Evolutionary conservation across 306 rosid genomes (phyloP), one percentile per base, ranked within the genome.

Genomic region (Urtica urens): DNA sequence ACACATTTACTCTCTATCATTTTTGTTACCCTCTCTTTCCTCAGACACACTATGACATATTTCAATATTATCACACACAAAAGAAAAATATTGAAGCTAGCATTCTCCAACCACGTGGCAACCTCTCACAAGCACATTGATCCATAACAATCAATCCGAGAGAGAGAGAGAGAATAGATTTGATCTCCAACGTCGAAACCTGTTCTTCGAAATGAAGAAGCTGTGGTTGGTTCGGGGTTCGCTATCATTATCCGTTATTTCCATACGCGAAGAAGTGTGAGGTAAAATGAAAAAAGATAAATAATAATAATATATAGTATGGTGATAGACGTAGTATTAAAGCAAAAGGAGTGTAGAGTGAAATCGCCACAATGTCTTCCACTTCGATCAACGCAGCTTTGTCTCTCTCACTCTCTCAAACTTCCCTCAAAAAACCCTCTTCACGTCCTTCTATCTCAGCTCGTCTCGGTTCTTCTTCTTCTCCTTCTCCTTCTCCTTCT

Each of bases 161-260:
- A 10, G 22, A 22, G 23, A 53, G 9, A 29, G 10, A 12, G 34
- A 45, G 17, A 28, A 23, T 19, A 38, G 13, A 16, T n/a, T 22
- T 34, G 39, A 74, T 77, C 78, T 72, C 71, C 76, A 73, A 45
- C 93, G 55, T 68, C 55, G 78, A 81, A 79, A 62, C 82, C 94
- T 84, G 57, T 81, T 85, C 99, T 51, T n/a, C 17, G 38, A 66
- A 79, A 57, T 71, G 66, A 60, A 72, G 83, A 81, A 81, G 90
- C 77, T 77, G 74, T 79, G 69, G 26, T 81, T 72, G 29, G 67
- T 6, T 59, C 44, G 40, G 62, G 79, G 73, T 66, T 90, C 95
- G 23, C 55, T 81, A 74, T 88, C 97, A 27, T 80, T 74, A 77
- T 82, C 86, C 24, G 7, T 10, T 4, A 9, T 15, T 29, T 30